phyloP scores from a whole-genome alignment of 768 basidiomycete species.

The Boletus rubroflammeus region DNA sequence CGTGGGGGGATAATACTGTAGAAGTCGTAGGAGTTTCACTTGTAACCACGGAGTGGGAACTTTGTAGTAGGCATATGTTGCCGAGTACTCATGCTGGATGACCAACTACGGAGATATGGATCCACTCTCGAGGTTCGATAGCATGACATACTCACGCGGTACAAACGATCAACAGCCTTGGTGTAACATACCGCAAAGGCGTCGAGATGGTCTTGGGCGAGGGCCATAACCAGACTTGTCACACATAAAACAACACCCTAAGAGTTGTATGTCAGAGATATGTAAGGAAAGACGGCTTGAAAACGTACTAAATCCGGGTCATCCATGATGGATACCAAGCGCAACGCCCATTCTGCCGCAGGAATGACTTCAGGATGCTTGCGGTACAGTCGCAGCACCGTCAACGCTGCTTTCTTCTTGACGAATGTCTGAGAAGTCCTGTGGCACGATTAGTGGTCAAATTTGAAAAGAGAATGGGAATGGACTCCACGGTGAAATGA shows the following conservation, averaged over 20 bases:
- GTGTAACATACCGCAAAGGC: slow-evolving; percentile 91
- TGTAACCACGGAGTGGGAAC: slow-evolving; percentile 98
- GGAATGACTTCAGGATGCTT: slow-evolving; percentile 95
- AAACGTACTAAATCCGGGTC: slow-evolving; percentile 72
- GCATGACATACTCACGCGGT: slow-evolving; percentile 51
- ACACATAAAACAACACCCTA: slow-evolving; percentile 95
- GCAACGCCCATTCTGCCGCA: slow-evolving; percentile 91
- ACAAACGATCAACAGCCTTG: slow-evolving; percentile 87
- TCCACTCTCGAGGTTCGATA: background rate
- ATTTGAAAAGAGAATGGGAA: background rate
- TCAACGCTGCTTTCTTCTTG: slow-evolving; percentile 97
- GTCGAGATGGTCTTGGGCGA: slow-evolving; percentile 92
- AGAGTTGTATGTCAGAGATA: slow-evolving; percentile 3
- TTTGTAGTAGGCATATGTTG: slow-evolving; percentile 95
- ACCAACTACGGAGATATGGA: slow-evolving; percentile 56
- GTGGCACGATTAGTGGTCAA: slow-evolving; percentile 13
- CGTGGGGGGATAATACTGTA: slow-evolving; percentile 95
- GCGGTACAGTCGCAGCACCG: slow-evolving; percentile 86
- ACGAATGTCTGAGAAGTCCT: slow-evolving; percentile 95
- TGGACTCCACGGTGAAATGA: slow-evolving; percentile 83
- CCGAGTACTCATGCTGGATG: slow-evolving; percentile 83
- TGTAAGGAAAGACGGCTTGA: background rate
- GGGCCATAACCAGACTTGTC: slow-evolving; percentile 87
- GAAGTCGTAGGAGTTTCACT: slow-evolving; percentile 85
- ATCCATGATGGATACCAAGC: slow-evolving; percentile 95